phyloP scores from a whole-genome alignment of 2,329 filamentous ascomycete genomes.

The Coleophoma cylindrospora region DNA sequence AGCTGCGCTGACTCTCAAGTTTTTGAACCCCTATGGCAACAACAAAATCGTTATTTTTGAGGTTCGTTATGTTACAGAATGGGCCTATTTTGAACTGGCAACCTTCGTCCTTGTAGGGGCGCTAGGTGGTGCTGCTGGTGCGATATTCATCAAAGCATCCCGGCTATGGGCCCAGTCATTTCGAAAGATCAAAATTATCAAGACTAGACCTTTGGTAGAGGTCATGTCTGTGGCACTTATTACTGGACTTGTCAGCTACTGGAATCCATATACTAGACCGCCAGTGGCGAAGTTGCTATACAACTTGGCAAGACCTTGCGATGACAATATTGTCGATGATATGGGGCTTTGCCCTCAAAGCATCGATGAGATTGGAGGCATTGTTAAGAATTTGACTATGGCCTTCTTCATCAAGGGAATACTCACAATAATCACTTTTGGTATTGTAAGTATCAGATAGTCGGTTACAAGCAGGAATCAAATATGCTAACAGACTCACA shows the following conservation, averaged over 20 bases:
- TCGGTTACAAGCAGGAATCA: neutral
- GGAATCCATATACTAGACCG: slow-evolving; percentile 86
- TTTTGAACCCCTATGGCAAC: slow-evolving; percentile 92
- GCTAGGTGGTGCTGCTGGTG: slow-evolving; percentile 78
- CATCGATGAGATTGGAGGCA: slow-evolving; percentile 70
- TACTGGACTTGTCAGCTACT: slow-evolving; percentile 83
- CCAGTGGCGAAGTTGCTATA: slow-evolving; percentile 87
- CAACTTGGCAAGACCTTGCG: slow-evolving; percentile 85
- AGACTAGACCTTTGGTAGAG: slow-evolving; percentile 78
- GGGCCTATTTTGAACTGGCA: slow-evolving; percentile 87
- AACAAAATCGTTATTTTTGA: slow-evolving; percentile 96
- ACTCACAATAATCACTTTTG: slow-evolving; percentile 86
- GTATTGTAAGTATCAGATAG: slow-evolving; percentile 53
- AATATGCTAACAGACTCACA: slow-evolving; percentile 17
- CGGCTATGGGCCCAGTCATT: slow-evolving; percentile 86
- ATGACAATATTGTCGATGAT: slow-evolving; percentile 56
- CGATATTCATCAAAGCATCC: slow-evolving; percentile 94
- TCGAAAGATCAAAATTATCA: slow-evolving; percentile 74
- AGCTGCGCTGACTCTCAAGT: slow-evolving; percentile 86
- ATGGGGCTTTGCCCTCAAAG: slow-evolving; percentile 74
- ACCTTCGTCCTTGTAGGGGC: slow-evolving; percentile 84
- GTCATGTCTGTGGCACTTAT: slow-evolving; percentile 81
- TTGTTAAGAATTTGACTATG: slow-evolving; percentile 65
- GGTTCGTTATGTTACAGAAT: slow-evolving; percentile 84
- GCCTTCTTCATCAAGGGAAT: slow-evolving; percentile 89